A percentile compares a stretch with the other conserved stretches of the same genome.
Conservation (phyloP, 345 rosid species). For the Gossypium raimondii region DNA sequence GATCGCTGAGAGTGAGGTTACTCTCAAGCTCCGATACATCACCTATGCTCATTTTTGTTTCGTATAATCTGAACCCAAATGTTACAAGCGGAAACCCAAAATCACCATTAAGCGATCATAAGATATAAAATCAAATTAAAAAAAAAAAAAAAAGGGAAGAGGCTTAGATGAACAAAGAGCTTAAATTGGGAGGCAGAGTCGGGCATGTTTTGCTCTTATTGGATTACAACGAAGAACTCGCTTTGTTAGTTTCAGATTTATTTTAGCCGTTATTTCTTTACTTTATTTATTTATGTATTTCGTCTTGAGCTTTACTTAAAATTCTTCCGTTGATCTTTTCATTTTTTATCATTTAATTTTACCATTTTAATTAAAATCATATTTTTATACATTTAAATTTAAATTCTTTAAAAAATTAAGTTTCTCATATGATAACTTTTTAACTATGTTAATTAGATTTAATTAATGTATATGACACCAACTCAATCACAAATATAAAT, state of each 20-base stretch:
- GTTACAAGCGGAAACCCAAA: background rate
- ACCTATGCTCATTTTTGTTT: slow-evolving; percentile 44
- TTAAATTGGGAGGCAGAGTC: background rate
- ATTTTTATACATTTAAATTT: too few species aligned
- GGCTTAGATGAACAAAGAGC: background rate
- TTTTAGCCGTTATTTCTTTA: background rate
- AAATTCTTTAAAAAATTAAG: too few species aligned
- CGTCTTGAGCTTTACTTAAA: background rate
- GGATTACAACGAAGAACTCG: slow-evolving; percentile 23
- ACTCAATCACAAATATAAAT: too few species aligned
- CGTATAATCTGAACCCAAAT: background rate
- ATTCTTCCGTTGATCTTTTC: too few species aligned
- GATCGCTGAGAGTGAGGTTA: slow-evolving; percentile 63
- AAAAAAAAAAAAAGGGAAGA: background rate
- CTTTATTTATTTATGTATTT: background rate
- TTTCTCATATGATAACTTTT: too few species aligned
- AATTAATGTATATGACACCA: too few species aligned
- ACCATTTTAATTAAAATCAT: too few species aligned
- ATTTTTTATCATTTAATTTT: too few species aligned
- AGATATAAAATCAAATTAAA: background rate
- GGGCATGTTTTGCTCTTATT: background rate
- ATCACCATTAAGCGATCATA: background rate
- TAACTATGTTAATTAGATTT: too few species aligned
- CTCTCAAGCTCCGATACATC: slow-evolving; percentile 62
- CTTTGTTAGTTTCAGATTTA: slow-evolving; percentile 25